Evolutionary conservation across 2,329 filamentous ascomycete species (phyloP).

Genomic region (Fusarium incarnatum): DNA sequence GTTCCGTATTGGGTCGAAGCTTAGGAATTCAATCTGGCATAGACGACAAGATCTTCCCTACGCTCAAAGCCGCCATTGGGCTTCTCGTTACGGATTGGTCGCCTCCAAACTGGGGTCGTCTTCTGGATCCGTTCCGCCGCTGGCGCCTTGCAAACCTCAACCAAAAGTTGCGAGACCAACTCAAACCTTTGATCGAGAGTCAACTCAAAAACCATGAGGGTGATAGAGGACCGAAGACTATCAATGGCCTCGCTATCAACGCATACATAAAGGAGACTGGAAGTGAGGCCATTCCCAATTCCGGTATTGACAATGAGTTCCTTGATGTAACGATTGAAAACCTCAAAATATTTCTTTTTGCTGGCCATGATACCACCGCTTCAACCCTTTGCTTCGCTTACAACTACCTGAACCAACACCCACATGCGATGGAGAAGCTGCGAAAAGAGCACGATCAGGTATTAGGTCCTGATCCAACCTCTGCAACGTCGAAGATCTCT

Average conservation of each 20-base stretch:
- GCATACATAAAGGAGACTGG: not conserved
- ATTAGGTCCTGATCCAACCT: not conserved
- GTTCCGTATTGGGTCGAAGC: not conserved
- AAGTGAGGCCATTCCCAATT: rapidly evolving
- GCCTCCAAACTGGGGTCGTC: not conserved
- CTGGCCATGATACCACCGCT: conserved; percentile 12
- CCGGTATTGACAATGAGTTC: not conserved
- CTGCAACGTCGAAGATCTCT: not conserved
- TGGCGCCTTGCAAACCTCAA: not conserved
- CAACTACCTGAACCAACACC: not conserved
- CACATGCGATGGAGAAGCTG: not conserved
- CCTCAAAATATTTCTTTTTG: conserved; percentile 14
- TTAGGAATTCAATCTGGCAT: not conserved
- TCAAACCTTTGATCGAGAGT: not conserved
- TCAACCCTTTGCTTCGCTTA: conserved; percentile 5
- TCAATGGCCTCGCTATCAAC: conserved; percentile 3
- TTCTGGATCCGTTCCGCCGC: not conserved
- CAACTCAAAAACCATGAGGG: not conserved
- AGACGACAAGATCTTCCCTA: not conserved
- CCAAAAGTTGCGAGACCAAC: not conserved
- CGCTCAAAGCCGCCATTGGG: not conserved
- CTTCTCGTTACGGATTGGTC: conserved; percentile 8
- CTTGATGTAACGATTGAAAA: not conserved
- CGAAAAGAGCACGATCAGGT: not conserved
- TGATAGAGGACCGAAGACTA: not conserved